These are phyloP conservation scores for Cicer cuneatum DNA, from an alignment of 306 rosid species.

Conservation along the genomic window DNA sequence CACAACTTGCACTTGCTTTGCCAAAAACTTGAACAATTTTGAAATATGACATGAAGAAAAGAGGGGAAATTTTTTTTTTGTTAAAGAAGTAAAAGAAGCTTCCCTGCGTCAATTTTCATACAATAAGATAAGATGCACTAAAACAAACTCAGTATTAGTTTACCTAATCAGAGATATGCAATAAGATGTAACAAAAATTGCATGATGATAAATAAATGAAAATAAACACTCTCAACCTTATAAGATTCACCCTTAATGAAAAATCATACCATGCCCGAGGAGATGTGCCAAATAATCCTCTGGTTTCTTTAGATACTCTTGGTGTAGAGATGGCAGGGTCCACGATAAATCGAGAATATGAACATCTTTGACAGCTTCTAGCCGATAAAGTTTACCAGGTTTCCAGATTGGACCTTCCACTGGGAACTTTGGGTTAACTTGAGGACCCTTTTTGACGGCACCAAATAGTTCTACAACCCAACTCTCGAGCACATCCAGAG, in stretches of 20 bases:
- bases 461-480: constrained; percentile 88
- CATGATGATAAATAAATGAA: constrained; percentile 14
- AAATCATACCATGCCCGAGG: constrained; percentile 91
- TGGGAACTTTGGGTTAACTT: constrained; percentile 59
- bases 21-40: constrained; percentile 29
- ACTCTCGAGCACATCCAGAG: constrained; percentile 87
- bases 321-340: constrained; percentile 82
- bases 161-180: constrained; percentile 3
- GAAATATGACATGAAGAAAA: constrained; percentile 28
- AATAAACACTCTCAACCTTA: constrained; percentile 24
- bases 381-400: constrained; percentile 76
- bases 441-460: constrained; percentile 68
- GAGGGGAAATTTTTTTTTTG: not conserved
- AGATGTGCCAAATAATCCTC: constrained; percentile 93
- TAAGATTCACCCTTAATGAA: constrained; percentile 33
- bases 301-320: constrained; percentile 82
- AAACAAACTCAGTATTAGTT: constrained; percentile 18
- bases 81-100: constrained; percentile 2
- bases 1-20: constrained; percentile 34
- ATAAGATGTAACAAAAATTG: constrained; percentile 15
- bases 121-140: not conserved
- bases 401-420: constrained; percentile 86
- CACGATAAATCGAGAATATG: constrained; percentile 81
- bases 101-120: not conserved
- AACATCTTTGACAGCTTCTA: constrained; percentile 94